phyloP scores from a whole-genome alignment of 352 stramenopile genomes.

The Saprolegnia parasitica region DNA sequence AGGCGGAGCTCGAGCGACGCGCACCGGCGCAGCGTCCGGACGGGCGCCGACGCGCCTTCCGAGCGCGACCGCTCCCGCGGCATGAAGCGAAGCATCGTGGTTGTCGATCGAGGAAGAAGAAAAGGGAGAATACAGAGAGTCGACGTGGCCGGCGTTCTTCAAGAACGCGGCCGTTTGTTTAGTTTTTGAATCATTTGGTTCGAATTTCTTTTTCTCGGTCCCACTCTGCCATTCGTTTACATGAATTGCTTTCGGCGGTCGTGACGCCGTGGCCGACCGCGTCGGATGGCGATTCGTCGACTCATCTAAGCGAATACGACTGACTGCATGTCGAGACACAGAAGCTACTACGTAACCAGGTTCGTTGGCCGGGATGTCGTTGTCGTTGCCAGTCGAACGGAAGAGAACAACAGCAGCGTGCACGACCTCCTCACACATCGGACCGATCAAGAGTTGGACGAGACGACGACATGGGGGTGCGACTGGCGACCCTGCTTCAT shows the following conservation, averaged over 20 bases:
- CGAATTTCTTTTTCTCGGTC: conserved; percentile 3
- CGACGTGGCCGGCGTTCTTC: background rate
- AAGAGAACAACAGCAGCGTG: too few species aligned
- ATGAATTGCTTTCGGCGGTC: background rate
- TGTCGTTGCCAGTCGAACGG: too few species aligned
- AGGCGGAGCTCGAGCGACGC: background rate
- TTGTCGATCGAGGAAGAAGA: background rate
- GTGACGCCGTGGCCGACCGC: too few species aligned
- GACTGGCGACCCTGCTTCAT: background rate
- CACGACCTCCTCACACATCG: too few species aligned
- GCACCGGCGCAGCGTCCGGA: background rate
- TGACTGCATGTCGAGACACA: background rate
- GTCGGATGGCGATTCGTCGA: background rate
- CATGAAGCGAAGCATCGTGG: background rate
- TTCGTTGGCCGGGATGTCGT: background rate
- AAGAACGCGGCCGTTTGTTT: background rate
- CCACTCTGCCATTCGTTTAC: background rate
- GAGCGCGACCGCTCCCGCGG: background rate
- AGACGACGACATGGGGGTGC: too few species aligned
- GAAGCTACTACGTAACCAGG: background rate
- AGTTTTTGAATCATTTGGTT: background rate
- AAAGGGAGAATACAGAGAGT: background rate
- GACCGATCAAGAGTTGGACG: too few species aligned
- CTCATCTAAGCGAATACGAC: background rate
- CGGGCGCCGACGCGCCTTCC: background rate